Base-by-base conservation (phyloP, 345 rosid species). In the Aquilaria malaccensis region DNA sequence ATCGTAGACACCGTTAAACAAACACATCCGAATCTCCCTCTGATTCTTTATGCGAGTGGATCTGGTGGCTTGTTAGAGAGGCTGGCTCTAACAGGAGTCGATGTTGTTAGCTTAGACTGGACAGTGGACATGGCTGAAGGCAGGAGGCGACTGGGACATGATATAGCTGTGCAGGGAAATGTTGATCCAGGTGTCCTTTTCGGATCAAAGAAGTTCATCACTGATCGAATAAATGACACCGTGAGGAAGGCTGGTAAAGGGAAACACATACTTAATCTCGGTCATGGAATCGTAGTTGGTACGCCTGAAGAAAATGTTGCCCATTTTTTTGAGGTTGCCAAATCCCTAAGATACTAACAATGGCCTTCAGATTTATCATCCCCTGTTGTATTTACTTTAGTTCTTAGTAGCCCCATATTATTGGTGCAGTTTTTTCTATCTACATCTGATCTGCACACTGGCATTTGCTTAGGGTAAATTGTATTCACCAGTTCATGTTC, bases 121-220 rank as follows among this genome's bases (percentile, higher is more conserved):
- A 85, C 97, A 11, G 93, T 91, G 32, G 96, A 95, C 79, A 91
- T 95, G 96, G 96, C 96, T 53, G 97, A 95, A 77, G 97, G 97
- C 52, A 83, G 96, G 63, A 85, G 74, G 74, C 76, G 96, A 56
- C 50, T 94, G 52, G 99, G 99, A 63, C 64, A 78, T 2, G 75
- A 83, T 45, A 59, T 88, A 61, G 97, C 96, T 0, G 96, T 94
- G 63, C 99, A 94, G 69, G 99, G 99, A 56, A 94, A 94, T 10
- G 85, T 91, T 30, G 99, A 94, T 65, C 97, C 97, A 0, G 96
- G 96, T 47, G 93, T 91, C 50, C 86, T 94, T 14, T 91, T 94
- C 2, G 97, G 99, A 10, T 88, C 96, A 0, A 85, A 88, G 70
- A 91, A 86, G 50, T 94, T 94, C 74, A 91, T 88, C 69, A 86